These are phyloP conservation scores for Diaporthe humulicola DNA, from an alignment of 2,329 filamentous ascomycete genomes.

Conservation along the genomic window DNA sequence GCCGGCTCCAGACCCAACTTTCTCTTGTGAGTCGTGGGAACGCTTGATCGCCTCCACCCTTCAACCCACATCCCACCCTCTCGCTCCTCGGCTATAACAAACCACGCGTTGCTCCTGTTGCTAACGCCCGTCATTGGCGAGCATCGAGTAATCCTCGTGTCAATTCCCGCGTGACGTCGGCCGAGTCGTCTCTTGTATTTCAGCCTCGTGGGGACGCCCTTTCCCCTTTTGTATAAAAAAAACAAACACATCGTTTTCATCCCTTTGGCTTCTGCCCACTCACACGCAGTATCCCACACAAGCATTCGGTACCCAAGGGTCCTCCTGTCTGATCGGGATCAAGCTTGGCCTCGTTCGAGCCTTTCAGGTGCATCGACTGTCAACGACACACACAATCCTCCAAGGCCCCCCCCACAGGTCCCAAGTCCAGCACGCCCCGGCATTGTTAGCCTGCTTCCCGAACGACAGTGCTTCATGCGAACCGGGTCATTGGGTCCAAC, in stretches of 20 bases:
- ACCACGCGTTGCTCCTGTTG: conserved; percentile 14
- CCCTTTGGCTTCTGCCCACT: neutral
- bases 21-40: conserved; percentile 28
- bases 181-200: conserved; percentile 11
- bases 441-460: conserved; percentile 6
- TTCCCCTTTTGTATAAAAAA: conserved; percentile 13
- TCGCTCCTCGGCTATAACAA: conserved; percentile 33
- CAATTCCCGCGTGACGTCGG: conserved; percentile 12
- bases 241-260: neutral
- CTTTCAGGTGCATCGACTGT: conserved; percentile 18
- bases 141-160: conserved; percentile 18
- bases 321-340: conserved; percentile 23
- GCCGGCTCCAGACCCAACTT: conserved; percentile 13
- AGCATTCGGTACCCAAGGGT: conserved; percentile 5
- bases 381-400: neutral
- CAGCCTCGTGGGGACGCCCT: conserved; percentile 12
- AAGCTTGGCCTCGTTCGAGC: conserved; percentile 21
- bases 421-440: conserved; percentile 7
- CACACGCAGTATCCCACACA: neutral
- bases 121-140: conserved; percentile 7
- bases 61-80: conserved; percentile 3
- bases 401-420: neutral
- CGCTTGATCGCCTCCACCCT: conserved; percentile 18
- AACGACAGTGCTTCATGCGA: conserved; percentile 12
- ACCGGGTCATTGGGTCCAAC: neutral